phyloP scores from a whole-genome alignment of 345 rosid genomes.

The Acer saccharum region DNA sequence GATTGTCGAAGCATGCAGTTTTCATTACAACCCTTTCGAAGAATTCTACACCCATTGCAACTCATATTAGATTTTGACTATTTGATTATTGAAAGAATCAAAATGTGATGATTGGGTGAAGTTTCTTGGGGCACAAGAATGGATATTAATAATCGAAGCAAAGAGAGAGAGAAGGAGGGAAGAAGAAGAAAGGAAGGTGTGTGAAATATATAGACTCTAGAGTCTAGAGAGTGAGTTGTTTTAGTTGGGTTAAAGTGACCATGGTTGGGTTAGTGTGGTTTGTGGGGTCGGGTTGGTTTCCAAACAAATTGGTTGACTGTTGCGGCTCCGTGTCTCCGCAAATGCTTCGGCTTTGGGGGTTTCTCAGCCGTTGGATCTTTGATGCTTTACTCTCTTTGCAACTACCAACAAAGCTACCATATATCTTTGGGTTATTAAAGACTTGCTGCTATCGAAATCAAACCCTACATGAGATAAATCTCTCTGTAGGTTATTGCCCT shows the following conservation, averaged over 20 bases:
- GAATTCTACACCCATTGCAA: constrained; percentile 85
- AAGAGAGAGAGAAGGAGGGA: constrained; percentile 7
- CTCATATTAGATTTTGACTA: constrained; percentile 43
- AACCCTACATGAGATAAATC: too few relatives aligned
- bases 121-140: constrained; percentile 17
- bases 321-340: constrained; percentile 74
- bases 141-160: constrained; percentile 12
- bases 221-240: not conserved
- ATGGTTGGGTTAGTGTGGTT: constrained; percentile 14
- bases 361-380: constrained; percentile 46
- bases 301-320: too few relatives aligned
- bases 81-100: not conserved
- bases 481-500: too few relatives aligned
- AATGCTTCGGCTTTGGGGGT: constrained; percentile 21
- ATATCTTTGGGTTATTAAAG: too few relatives aligned
- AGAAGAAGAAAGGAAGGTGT: constrained; percentile 4
- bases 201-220: constrained; percentile 2
- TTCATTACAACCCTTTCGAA: constrained; percentile 87
- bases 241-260: constrained; percentile 14
- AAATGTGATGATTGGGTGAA: not conserved
- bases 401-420: not conserved
- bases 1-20: constrained; percentile 72
- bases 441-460: too few relatives aligned
- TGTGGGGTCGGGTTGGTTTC: not conserved
- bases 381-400: not conserved